These are phyloP conservation scores for Phaeoacremonium minimum DNA, from an alignment of 2,329 filamentous ascomycete species.

Conservation along the genomic window DNA sequence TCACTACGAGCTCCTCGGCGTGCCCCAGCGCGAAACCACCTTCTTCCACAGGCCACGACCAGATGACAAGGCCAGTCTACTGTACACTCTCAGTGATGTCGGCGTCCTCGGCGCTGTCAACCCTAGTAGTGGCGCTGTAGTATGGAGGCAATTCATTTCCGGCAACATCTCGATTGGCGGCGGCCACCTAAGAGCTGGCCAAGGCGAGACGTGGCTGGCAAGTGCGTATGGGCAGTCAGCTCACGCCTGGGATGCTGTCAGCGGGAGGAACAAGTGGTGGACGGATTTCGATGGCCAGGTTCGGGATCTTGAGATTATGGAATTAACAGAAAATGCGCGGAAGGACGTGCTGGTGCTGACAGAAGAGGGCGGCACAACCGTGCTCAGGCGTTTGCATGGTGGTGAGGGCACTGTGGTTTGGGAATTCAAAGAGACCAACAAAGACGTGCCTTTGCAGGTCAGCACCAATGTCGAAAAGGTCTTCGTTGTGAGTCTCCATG, in stretches of 20 bases:
- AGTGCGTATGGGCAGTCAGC: conserved; percentile 68
- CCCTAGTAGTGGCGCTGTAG: conserved; percentile 74
- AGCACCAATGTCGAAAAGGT: conserved; percentile 66
- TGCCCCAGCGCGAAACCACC: conserved; percentile 76
- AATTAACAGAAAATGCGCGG: conserved; percentile 55
- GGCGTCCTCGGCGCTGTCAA: conserved; percentile 84
- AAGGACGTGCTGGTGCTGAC: conserved; percentile 72
- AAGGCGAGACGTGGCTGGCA: conserved; percentile 73
- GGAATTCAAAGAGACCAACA: conserved; percentile 67
- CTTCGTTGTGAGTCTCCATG: conserved; percentile 74
- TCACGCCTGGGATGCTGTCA: conserved; percentile 77
- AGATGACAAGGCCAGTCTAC: conserved; percentile 78
- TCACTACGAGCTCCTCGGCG: conserved; percentile 83
- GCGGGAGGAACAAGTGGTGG: conserved; percentile 76
- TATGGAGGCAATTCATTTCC: conserved; percentile 81
- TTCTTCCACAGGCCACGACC: conserved; percentile 89
- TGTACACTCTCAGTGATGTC: conserved; percentile 87
- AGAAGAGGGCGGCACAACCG: conserved; percentile 50
- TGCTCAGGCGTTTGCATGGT: conserved; percentile 69
- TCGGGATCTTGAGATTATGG: conserved; percentile 73
- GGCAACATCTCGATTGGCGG: conserved; percentile 39
- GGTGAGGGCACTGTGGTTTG: conserved; percentile 70
- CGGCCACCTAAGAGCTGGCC: conserved; percentile 65
- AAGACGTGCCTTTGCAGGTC: conserved; percentile 71
- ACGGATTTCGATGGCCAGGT: conserved; percentile 53